Conservation (phyloP, 345 rosid genomes). For the Eucalyptus pauciflora region DNA sequence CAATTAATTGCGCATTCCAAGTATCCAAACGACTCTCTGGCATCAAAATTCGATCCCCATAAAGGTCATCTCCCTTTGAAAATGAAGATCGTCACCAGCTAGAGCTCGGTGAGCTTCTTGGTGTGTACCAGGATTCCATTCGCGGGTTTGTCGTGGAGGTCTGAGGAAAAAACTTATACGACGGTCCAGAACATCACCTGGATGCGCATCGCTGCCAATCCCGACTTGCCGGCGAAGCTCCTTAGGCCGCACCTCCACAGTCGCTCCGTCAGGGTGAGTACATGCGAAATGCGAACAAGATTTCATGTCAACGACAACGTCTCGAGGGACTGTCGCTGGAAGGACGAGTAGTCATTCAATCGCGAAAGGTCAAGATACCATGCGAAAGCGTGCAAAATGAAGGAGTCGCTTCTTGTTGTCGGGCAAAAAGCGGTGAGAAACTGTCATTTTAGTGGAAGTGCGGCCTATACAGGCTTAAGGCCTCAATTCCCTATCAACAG, state of each 20-base stretch:
- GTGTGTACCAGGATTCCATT: neutral
- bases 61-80: neutral
- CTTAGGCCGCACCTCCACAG: slow-evolving; percentile 62
- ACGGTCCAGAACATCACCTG: slow-evolving; percentile 18
- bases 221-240: slow-evolving; percentile 30
- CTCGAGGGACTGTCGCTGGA: rapidly evolving
- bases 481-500: rapidly evolving
- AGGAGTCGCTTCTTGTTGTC: neutral
- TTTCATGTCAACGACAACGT: rapidly evolving
- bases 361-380: rapidly evolving
- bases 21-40: neutral
- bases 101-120: neutral
- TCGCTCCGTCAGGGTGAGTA: slow-evolving; percentile 32
- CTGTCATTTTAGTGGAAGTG: neutral
- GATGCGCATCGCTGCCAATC: slow-evolving; percentile 10
- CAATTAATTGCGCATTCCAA: neutral
- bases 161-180: slow-evolving; percentile 21
- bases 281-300: neutral
- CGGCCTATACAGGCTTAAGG: neutral
- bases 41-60: neutral
- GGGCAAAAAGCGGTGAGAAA: neutral
- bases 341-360: neutral
- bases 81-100: neutral
- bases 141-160: slow-evolving; percentile 16
- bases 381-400: neutral